phyloP scores from a whole-genome alignment of 495 filamentous ascomycete genomes.

The Zalerion maritima region DNA sequence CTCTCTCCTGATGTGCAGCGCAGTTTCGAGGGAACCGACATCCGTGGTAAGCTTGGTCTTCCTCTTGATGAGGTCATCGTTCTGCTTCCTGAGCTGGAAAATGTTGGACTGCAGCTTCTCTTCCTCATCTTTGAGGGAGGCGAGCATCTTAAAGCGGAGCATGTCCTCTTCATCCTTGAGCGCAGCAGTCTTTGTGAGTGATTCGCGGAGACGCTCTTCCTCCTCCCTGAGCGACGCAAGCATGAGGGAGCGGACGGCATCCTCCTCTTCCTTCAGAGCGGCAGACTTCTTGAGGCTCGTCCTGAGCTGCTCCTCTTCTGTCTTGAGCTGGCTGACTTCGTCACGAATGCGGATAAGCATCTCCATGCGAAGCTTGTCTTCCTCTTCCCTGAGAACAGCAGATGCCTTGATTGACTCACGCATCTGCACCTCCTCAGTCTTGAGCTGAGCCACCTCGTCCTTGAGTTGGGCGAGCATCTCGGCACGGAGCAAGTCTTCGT shows the following conservation, averaged over 20 bases:
- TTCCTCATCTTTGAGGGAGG: slow-evolving; percentile 22
- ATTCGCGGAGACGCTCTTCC: slow-evolving; percentile 15
- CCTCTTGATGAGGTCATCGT: slow-evolving; percentile 54
- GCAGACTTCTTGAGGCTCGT: slow-evolving; percentile 8
- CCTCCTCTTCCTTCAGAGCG: slow-evolving; percentile 14
- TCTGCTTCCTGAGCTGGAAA: slow-evolving; percentile 42
- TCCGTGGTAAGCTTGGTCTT: slow-evolving; percentile 69
- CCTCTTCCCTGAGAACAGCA: slow-evolving; percentile 11
- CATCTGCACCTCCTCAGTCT: no score
- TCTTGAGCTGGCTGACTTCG: slow-evolving; percentile 1
- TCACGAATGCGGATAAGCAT: no score
- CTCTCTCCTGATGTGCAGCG: slow-evolving; percentile 72
- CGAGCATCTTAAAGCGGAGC: slow-evolving; percentile 10
- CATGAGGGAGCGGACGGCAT: no score
- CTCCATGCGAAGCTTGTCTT: slow-evolving; percentile 14
- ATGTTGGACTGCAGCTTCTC: slow-evolving; percentile 23
- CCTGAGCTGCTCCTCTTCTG: slow-evolving; percentile 7
- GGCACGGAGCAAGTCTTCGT: no score
- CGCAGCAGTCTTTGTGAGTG: slow-evolving; percentile 1
- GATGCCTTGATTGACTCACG: neutral
- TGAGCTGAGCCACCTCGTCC: no score
- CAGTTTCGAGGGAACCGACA: slow-evolving; percentile 75
- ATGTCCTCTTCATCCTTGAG: slow-evolving; percentile 4
- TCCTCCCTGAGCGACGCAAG: slow-evolving; percentile 14
- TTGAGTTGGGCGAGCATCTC: no score